Evolutionary conservation across 2,329 filamentous ascomycete species (phyloP), one percentile per base, ranked within the genome.

Genomic region (Pyricularia sp.): DNA sequence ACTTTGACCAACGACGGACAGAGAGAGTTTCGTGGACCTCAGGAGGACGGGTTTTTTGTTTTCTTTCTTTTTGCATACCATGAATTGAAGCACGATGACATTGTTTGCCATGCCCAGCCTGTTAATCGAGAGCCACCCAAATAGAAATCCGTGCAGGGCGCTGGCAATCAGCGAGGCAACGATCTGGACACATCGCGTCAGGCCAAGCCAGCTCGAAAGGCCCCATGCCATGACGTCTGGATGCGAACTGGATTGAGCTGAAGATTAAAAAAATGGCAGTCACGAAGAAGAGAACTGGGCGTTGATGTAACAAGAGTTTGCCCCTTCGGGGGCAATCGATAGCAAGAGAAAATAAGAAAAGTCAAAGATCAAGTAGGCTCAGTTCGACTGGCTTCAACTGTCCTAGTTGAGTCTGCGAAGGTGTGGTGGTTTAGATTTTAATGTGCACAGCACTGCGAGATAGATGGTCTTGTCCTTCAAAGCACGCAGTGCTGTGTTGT

Each of bases 71-170:
- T 44, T 22, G 70, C 73, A 66, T 69, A 77, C 75, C 72, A 77
- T 67, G 62, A 75, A 65, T 68, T 77, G 74, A 26, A 77, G 65
- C 10, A 71, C 65, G 26, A 72, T 65, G 71, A 76, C 72, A 19
- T 66, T 68, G 1, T 68, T 31, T 9, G 72, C 66, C 12, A 73
- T 66, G 8, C 71, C 72, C 8, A 74, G 67, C 1, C 63, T 65
- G 22, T 72, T 71, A 31, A 64, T 44, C 28, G 72, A 68, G 28
- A 76, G 71, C 49, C 70, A 71, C 30, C 71, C 70, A 2, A 75
- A 69, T 59, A 77, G 67, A 62, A 72, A 76, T 19, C 73, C 75
- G 63, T 77, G 76, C 63, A 75, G 69, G 16, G 66, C 67, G n/a
- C 71, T 71, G 10, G 71, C 71, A 13, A 70, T 66, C 26, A 76